These are phyloP conservation scores for Cantharellus cinnabarinus DNA, from an alignment of 768 basidiomycete genomes.

Conservation along the genomic window DNA sequence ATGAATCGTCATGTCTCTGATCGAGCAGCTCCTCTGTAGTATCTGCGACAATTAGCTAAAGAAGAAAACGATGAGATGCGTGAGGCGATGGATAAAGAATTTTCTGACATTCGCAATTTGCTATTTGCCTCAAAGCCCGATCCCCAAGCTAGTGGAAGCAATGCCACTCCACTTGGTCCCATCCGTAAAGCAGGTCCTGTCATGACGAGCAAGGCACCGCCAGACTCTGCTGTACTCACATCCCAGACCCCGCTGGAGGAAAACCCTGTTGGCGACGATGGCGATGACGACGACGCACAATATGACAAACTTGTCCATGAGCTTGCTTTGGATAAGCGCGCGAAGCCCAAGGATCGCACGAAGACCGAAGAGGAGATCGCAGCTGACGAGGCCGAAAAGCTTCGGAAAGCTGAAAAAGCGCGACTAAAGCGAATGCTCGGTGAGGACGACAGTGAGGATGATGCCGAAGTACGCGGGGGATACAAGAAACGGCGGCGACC, in stretches of 20 bases:
- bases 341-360: slow-evolving; percentile 84
- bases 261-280: background rate
- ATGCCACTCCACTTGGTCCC: slow-evolving; percentile 18
- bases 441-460: slow-evolving; percentile 39
- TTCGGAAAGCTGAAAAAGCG: slow-evolving; percentile 70
- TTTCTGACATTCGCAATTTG: slow-evolving; percentile 57
- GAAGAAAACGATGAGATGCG: slow-evolving; percentile 74
- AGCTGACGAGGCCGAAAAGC: slow-evolving; percentile 60
- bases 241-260: background rate
- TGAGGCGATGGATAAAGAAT: slow-evolving; percentile 72
- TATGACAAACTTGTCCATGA: slow-evolving; percentile 88
- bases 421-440: slow-evolving; percentile 75
- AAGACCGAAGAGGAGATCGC: slow-evolving; percentile 95
- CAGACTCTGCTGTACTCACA: background rate
- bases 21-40: slow-evolving; percentile 22
- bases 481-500: slow-evolving; percentile 16
- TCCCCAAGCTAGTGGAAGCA: slow-evolving; percentile 23
- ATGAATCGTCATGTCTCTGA: background rate
- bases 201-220: background rate
- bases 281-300: slow-evolving; percentile 29
- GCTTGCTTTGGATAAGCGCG: slow-evolving; percentile 79
- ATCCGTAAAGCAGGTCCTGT: background rate
- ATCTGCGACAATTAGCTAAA: slow-evolving; percentile 70
- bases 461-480: slow-evolving; percentile 29
- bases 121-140: slow-evolving; percentile 31